These are phyloP conservation scores for Neurospora discreta DNA, from an alignment of 495 filamentous ascomycete genomes.

Conservation along the genomic window DNA sequence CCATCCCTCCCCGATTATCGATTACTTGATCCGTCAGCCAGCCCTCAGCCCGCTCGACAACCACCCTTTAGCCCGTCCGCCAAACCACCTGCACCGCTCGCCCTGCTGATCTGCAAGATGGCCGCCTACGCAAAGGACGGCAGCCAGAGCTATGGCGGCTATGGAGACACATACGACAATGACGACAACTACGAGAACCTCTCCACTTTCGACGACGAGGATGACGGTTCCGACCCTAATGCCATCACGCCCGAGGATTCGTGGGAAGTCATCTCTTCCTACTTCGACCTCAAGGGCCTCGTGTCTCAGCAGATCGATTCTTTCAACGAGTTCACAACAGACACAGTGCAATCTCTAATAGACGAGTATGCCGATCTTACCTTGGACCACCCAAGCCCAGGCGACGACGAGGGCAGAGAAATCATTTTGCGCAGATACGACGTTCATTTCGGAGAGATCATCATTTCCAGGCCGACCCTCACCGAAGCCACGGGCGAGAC, in stretches of 20 bases:
- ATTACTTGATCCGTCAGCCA: background rate
- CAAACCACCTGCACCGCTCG: background rate
- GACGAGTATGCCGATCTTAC: conserved; percentile 79
- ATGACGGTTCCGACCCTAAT: conserved; percentile 65
- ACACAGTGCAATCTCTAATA: conserved; percentile 85
- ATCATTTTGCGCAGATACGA: conserved; percentile 82
- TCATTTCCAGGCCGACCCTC: conserved; percentile 73
- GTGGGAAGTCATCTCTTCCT: conserved; percentile 93
- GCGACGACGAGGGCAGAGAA: conserved; percentile 54
- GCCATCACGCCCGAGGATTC: conserved; percentile 88
- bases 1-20: background rate
- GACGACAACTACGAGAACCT: conserved; percentile 44
- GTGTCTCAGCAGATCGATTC: conserved; percentile 97
- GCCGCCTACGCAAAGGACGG: conserved; percentile 13
- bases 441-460: conserved; percentile 78
- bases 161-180: conserved; percentile 28
- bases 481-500: conserved; percentile 87
- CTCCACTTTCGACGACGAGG: conserved; percentile 61
- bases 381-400: conserved; percentile 76
- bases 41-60: background rate
- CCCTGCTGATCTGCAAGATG: conserved; percentile 6
- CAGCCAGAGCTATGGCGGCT: conserved; percentile 12
- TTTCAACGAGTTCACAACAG: conserved; percentile 90
- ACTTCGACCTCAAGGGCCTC: conserved; percentile 90
- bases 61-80: background rate